Evolutionary conservation across 1,284 basidiomycete genomes (phyloP).

Genomic region (Pyrrhoderma lamaoense): DNA sequence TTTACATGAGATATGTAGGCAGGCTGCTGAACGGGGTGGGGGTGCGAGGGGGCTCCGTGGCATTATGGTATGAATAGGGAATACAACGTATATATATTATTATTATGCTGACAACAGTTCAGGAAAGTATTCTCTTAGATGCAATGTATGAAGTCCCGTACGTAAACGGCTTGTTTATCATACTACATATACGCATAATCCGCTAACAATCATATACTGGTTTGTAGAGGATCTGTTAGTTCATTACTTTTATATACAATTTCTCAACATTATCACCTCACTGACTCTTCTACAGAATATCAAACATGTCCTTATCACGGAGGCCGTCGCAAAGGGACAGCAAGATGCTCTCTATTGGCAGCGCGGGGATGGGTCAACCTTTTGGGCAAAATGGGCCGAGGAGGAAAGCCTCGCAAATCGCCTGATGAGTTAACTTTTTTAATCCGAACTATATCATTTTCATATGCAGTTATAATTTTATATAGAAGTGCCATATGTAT

Average conservation of each 20-base stretch:
- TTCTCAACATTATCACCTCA: neutral
- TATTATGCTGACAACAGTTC: conserved; percentile 30
- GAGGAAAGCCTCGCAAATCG: conserved; percentile 33
- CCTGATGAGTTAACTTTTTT: too few relatives aligned
- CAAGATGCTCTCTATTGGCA: conserved; percentile 53
- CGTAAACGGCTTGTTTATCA: conserved; percentile 32
- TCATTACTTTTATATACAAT: neutral
- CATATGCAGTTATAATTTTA: too few relatives aligned
- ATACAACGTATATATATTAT: conserved; percentile 8
- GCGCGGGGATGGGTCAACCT: conserved; percentile 46
- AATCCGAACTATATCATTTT: too few relatives aligned
- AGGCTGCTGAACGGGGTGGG: conserved; percentile 74
- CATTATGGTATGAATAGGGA: conserved; percentile 75
- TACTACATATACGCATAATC: too few relatives aligned
- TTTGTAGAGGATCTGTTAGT: conserved; percentile 43
- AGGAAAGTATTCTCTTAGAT: conserved; percentile 69
- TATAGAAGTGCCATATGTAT: too few relatives aligned
- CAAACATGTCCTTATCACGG: conserved; percentile 54
- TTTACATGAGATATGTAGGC: conserved; percentile 68
- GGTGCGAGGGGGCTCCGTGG: conserved; percentile 86
- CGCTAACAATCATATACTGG: too few relatives aligned
- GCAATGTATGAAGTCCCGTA: conserved; percentile 90
- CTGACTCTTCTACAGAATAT: conserved; percentile 37
- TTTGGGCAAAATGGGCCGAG: conserved; percentile 45
- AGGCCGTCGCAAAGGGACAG: conserved; percentile 43